Evolutionary conservation across 768 basidiomycete species (phyloP), one percentile per base, ranked within the genome.

Genomic region (Peribolospora kevripleyi): DNA sequence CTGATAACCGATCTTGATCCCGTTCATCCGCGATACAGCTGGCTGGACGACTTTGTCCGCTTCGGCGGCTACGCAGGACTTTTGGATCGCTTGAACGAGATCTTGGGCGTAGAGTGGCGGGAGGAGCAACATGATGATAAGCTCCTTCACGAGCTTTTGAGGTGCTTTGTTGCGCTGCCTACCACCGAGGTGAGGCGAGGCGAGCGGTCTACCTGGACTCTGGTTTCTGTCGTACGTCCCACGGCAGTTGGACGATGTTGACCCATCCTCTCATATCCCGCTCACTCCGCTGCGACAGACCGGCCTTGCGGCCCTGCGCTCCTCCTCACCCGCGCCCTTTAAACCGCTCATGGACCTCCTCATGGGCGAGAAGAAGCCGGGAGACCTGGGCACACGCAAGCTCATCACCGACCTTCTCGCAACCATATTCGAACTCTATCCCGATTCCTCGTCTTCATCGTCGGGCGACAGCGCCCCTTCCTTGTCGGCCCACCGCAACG

Each of bases 91-190:
- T 69, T 97, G 36, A 84, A 87, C 57, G 90, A 98, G 67, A 74
- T 97, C 13, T 73, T 98, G 1, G 84, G 88, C 61, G 78, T 95
- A 42, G 93, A 98, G 68, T 98, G 93, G 93, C 79, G 91, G 59
- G 91, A 97, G 66, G 93, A 98, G 65, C 91, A 97, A 64, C 91
- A 93, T 60, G 93, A 93, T 63, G 93, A 97, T 64, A 81, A 93
- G 65, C 73, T 93, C 47, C 72, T 98, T 11, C 81, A 91, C 60
- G 90, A 95, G 66, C 70, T 97, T 2, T 71, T 97, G 46, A 79
- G 87, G 3, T 95, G 88, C 70, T 78, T 97, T 68, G 93, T 93
- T 68, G 93, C 84, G 0, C 73, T 98, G 3, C 80, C 84, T 0
- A 91, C 90, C 0, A 68, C 69, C 0, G 64, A 66, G 37, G 66